Conservation (phyloP, 1,284 basidiomycete genomes). For the Moesziomyces parantarcticus region DNA sequence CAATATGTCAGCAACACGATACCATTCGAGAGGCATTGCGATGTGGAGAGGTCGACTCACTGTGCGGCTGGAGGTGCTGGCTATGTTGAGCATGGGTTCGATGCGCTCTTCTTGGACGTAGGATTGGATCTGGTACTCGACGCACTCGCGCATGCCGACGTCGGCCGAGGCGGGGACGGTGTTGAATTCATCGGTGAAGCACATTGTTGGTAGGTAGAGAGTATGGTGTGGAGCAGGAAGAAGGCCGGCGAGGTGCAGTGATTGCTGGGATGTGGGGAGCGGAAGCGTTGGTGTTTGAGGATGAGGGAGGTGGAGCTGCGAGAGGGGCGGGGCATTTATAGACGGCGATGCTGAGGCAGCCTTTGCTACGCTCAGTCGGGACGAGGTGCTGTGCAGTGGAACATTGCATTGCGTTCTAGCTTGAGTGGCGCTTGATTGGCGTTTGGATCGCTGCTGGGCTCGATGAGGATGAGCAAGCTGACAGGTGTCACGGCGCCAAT, state of each 20-base stretch:
- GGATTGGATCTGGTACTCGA: conserved; percentile 19
- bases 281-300: not conserved
- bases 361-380: too few species aligned
- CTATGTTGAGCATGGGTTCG: not conserved
- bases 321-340: not conserved
- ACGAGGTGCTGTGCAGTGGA: too few species aligned
- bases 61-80: too few species aligned
- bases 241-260: not conserved
- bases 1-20: not conserved
- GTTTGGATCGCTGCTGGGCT: not conserved
- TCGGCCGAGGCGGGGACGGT: conserved; percentile 1
- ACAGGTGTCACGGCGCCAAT: conserved; percentile 30
- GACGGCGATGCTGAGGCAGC: too few species aligned
- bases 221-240: not conserved
- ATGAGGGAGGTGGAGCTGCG: not conserved
- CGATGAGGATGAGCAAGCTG: conserved; percentile 20
- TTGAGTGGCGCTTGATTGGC: too few species aligned
- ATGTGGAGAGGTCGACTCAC: not conserved
- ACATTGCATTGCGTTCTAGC: not conserved
- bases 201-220: conserved; percentile 13
- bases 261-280: not conserved
- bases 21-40: not conserved
- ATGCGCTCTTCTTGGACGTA: conserved; percentile 13
- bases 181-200: conserved; percentile 25
- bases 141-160: not conserved